Percentiles rank a stretch among this genome's conserved stretches.
Evolutionary conservation across 164 flowering plant genomes (phyloP).

Genomic region (Chloranthus sessilifolius): DNA sequence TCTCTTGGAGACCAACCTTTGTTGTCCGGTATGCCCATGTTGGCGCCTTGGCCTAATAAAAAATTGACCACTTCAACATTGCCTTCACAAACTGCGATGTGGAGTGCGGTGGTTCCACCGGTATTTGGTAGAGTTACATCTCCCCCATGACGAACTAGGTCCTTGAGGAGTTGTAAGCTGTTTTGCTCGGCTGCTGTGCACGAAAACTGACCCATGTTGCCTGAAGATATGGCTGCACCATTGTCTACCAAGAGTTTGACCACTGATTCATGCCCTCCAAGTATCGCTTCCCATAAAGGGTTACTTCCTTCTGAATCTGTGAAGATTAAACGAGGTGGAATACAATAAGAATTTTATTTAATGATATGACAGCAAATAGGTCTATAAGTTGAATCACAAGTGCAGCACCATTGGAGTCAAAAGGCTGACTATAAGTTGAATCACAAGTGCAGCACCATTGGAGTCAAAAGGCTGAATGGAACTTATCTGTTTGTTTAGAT

Average conservation of each 20-base stretch:
- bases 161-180: conserved; percentile 46
- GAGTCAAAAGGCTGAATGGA: too few species aligned
- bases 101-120: conserved; percentile 72
- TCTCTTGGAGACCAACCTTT: conserved; percentile 75
- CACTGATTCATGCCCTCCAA: conserved; percentile 42
- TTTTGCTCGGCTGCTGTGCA: conserved; percentile 73
- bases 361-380: too few species aligned
- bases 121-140: conserved; percentile 37
- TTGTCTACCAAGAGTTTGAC: conserved; percentile 40
- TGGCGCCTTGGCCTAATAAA: conserved; percentile 53
- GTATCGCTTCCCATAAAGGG: conserved; percentile 84
- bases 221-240: conserved; percentile 43
- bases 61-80: conserved; percentile 54
- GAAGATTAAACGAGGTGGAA: too few species aligned
- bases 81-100: conserved; percentile 74
- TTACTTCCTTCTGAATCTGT: conserved; percentile 73
- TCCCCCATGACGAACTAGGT: conserved; percentile 45
- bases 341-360: too few species aligned
- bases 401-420: too few species aligned
- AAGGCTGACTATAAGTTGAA: too few species aligned
- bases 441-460: too few species aligned
- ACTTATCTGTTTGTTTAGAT: too few species aligned
- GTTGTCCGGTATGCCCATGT: conserved; percentile 48
- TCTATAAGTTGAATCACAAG: too few species aligned
- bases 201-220: conserved; percentile 63